Evolutionary conservation across 108 stramenopile genomes (phyloP).

Genomic region (Epithemia pelagica): DNA sequence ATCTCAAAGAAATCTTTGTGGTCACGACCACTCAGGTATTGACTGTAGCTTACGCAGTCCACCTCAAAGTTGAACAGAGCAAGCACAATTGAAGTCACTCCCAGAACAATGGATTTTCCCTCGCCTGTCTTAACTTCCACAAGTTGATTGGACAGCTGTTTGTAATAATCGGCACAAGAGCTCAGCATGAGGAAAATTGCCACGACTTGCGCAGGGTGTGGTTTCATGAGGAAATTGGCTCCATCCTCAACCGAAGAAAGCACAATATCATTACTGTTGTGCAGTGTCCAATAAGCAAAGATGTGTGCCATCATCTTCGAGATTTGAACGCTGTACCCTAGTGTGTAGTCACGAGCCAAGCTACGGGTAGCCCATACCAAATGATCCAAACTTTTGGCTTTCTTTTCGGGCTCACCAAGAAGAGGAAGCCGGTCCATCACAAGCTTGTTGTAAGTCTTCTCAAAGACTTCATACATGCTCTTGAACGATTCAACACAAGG

Average conservation of each 20-base stretch:
- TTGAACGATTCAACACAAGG: too few relatives aligned
- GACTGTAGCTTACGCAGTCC: slow-evolving; percentile 10
- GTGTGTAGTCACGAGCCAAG: background rate
- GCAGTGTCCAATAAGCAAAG: slow-evolving; percentile 16
- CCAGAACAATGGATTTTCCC: slow-evolving; percentile 11
- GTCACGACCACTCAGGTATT: slow-evolving; percentile 10
- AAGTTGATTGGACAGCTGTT: background rate
- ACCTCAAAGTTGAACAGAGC: slow-evolving; percentile 4
- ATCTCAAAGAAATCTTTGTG: background rate
- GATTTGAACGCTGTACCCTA: slow-evolving; percentile 1
- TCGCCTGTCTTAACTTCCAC: slow-evolving; percentile 9
- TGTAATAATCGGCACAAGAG: background rate
- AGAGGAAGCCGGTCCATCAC: background rate
- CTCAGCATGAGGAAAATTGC: slow-evolving; percentile 8
- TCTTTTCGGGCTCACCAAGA: background rate
- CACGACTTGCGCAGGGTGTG: slow-evolving; percentile 12
- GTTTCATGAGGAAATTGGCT: slow-evolving; percentile 6
- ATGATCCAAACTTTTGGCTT: background rate
- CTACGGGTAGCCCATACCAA: background rate
- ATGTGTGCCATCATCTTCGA: background rate
- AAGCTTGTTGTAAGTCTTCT: background rate
- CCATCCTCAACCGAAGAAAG: background rate
- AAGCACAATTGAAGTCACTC: slow-evolving; percentile 7
- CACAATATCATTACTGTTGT: slow-evolving; percentile 5
- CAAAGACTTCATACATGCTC: slow-evolving; percentile 2